A percentile compares a stretch with the other conserved stretches of the same genome.
phyloP scores from a whole-genome alignment of 2,329 filamentous ascomycete species.

The Pyrenophora tritici-repentis region DNA sequence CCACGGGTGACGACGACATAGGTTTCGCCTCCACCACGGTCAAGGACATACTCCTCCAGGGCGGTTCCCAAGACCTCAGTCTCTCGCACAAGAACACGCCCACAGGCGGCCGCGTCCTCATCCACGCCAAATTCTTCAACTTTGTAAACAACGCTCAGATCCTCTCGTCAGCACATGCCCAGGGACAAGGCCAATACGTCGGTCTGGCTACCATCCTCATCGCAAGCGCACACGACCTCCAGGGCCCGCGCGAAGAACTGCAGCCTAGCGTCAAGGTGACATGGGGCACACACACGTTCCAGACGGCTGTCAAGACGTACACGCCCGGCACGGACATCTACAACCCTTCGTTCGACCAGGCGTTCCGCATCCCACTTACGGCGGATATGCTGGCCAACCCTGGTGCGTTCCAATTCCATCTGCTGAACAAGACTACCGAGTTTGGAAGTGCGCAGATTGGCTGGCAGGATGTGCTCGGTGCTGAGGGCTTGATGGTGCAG shows the following conservation, averaged over 20 bases:
- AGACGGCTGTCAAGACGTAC: constrained; percentile 51
- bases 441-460: constrained; percentile 32
- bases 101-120: constrained; percentile 43
- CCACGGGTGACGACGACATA: constrained; percentile 51
- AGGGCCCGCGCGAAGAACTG: constrained; percentile 51
- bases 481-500: constrained; percentile 26
- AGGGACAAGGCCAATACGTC: constrained; percentile 37
- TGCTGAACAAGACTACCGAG: constrained; percentile 38
- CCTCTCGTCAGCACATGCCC: constrained; percentile 37
- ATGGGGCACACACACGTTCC: constrained; percentile 51
- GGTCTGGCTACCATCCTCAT: constrained; percentile 54
- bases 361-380: constrained; percentile 52
- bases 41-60: constrained; percentile 50
- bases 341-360: constrained; percentile 55
- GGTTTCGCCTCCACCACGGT: constrained; percentile 50
- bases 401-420: constrained; percentile 29
- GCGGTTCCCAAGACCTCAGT: constrained; percentile 50
- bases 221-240: constrained; percentile 50
- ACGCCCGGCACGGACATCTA: constrained; percentile 55
- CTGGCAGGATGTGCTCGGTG: constrained; percentile 33
- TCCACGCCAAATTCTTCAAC: constrained; percentile 51
- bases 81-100: constrained; percentile 48
- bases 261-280: constrained; percentile 54
- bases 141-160: constrained; percentile 46
- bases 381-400: constrained; percentile 33